Evolutionary conservation across 2,329 filamentous ascomycete genomes (phyloP).

Genomic region (Cercospora janseana): DNA sequence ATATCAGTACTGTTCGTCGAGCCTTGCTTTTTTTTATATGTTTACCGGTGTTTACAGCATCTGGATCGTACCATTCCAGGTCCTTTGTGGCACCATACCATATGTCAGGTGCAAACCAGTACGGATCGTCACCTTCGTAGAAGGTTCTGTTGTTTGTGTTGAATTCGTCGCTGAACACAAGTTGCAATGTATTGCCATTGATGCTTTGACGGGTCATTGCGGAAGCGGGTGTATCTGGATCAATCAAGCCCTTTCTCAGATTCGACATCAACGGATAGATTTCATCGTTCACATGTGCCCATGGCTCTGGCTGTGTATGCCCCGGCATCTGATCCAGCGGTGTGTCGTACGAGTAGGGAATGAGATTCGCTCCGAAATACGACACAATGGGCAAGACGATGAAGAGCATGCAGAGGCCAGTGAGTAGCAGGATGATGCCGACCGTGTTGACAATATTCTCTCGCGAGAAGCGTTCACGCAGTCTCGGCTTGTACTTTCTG

Average conservation of each 20-base stretch:
- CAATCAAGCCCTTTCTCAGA: slow-evolving; percentile 50
- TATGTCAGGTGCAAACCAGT: slow-evolving; percentile 53
- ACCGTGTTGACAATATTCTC: slow-evolving; percentile 46
- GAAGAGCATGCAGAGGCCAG: slow-evolving; percentile 52
- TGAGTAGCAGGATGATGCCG: slow-evolving; percentile 47
- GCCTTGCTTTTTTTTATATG: neutral
- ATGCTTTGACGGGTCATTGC: slow-evolving; percentile 49
- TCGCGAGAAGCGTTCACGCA: slow-evolving; percentile 47
- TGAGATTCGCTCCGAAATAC: slow-evolving; percentile 42
- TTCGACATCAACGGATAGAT: slow-evolving; percentile 50
- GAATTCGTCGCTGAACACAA: slow-evolving; percentile 60
- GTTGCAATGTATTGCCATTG: slow-evolving; percentile 46
- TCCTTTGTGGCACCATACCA: slow-evolving; percentile 57
- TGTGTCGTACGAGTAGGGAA: slow-evolving; percentile 42
- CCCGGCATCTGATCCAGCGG: slow-evolving; percentile 43
- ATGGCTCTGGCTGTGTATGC: slow-evolving; percentile 34
- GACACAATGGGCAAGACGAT: slow-evolving; percentile 53
- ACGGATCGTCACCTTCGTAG: slow-evolving; percentile 58
- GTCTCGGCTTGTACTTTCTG: slow-evolving; percentile 43
- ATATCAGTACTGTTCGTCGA: neutral
- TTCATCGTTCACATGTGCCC: slow-evolving; percentile 51
- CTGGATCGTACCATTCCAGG: slow-evolving; percentile 54
- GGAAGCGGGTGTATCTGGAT: slow-evolving; percentile 51
- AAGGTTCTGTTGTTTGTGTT: slow-evolving; percentile 54
- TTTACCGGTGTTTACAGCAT: slow-evolving; percentile 50